Conservation (phyloP, 345 rosid genomes). For the Jatropha curcas region DNA sequence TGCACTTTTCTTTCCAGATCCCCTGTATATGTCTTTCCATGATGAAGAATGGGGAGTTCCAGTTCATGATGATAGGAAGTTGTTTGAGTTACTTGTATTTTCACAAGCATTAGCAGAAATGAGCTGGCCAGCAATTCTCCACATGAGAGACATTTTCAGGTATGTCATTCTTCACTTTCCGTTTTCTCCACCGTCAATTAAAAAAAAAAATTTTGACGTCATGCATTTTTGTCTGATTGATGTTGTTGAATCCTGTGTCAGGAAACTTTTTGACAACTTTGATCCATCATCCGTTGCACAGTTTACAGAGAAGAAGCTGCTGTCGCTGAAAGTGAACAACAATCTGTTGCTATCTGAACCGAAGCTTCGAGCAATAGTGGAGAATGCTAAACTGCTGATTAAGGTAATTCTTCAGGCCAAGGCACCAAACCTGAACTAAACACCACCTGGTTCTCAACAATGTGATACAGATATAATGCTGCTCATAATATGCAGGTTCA, state of each 20-base stretch:
- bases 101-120: constrained; percentile 96
- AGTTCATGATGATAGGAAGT: constrained; percentile 66
- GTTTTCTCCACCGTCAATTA: background rate
- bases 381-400: constrained; percentile 68
- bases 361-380: constrained; percentile 82
- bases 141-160: constrained; percentile 69
- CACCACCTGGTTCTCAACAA: background rate
- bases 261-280: constrained; percentile 75
- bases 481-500: constrained; percentile 57
- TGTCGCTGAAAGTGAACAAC: constrained; percentile 63
- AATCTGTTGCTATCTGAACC: constrained; percentile 69
- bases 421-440: constrained; percentile 6
- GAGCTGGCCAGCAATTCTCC: constrained; percentile 83
- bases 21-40: constrained; percentile 64
- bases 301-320: constrained; percentile 69
- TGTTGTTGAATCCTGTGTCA: constrained; percentile 34
- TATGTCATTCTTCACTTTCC: constrained; percentile 20
- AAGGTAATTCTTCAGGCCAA: constrained; percentile 48
- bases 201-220: background rate
- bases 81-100: constrained; percentile 81
- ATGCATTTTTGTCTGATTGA: constrained; percentile 7
- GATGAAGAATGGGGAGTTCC: constrained; percentile 91
- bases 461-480: background rate
- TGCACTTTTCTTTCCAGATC: constrained; percentile 37
- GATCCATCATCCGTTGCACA: constrained; percentile 60